Evolutionary conservation across 2,329 filamentous ascomycete species (phyloP).

Genomic region (Ophiocordyceps camponoti-rufipedis): DNA sequence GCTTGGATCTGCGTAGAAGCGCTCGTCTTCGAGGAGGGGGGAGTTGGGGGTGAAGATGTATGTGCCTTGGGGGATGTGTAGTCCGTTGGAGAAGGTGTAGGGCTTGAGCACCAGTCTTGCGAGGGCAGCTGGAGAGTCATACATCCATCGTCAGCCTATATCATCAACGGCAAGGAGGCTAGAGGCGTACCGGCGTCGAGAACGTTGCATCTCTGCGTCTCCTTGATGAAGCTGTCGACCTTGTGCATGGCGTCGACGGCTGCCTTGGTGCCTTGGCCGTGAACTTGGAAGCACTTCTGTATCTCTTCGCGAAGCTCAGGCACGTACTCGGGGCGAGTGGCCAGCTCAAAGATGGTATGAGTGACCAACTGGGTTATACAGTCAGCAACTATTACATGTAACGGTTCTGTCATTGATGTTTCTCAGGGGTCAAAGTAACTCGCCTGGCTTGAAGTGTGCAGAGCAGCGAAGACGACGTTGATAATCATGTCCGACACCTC

Average conservation of each 20-base stretch:
- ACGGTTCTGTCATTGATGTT: no score
- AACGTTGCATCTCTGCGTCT: conserved; percentile 4
- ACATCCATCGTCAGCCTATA: no score
- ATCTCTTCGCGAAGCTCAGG: conserved; percentile 3
- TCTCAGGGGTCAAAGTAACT: not conserved
- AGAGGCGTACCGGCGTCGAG: conserved; percentile 3
- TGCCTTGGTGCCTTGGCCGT: conserved; percentile 3
- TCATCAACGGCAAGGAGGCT: no score
- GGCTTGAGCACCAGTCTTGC: conserved; percentile 3
- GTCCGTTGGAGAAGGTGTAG: conserved; percentile 5
- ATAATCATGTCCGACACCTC: conserved; percentile 3
- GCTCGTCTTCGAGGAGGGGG: conserved; percentile 3
- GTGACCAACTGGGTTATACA: not conserved
- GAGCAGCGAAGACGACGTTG: conserved; percentile 3
- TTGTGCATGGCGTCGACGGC: conserved; percentile 3
- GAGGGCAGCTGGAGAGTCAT: conserved; percentile 1
- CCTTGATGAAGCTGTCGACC: conserved; percentile 6
- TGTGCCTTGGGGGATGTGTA: conserved; percentile 3
- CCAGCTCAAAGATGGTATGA: conserved; percentile 5
- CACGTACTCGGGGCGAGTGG: conserved; percentile 3
- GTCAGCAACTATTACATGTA: no score
- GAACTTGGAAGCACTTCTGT: conserved; percentile 1
- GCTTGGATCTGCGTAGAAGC: conserved; percentile 2
- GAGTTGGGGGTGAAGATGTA: conserved; percentile 4
- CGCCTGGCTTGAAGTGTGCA: conserved; percentile 5